Evolutionary conservation across 148 eudicot genomes (phyloP).

Genomic region (Amaranthus hypochondriacus): DNA sequence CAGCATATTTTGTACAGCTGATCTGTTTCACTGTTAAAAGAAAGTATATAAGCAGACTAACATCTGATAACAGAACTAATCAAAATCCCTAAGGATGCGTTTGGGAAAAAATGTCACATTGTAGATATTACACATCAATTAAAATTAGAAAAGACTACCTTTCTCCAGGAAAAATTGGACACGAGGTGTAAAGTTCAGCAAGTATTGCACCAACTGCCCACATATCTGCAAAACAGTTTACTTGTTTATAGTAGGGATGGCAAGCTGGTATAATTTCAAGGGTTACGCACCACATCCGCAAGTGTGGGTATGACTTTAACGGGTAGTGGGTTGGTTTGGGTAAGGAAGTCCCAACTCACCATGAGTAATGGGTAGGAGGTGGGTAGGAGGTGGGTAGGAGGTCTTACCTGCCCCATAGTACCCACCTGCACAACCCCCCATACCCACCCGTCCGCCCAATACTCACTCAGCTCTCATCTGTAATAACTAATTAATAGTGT

Average conservation of each 20-base stretch:
- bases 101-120: neutral
- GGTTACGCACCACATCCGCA: no score
- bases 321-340: no score
- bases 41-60: constrained; percentile 11
- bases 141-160: constrained; percentile 40
- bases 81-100: neutral
- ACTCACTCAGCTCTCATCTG: no score
- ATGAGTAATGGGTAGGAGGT: no score
- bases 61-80: neutral
- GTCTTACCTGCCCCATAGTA: no score
- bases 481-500: no score
- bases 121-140: neutral
- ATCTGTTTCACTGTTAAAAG: constrained; percentile 75
- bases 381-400: no score
- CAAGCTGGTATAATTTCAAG: no score
- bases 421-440: no score
- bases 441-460: no score
- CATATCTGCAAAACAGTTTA: constrained; percentile 58
- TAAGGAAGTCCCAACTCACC: no score
- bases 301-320: no score
- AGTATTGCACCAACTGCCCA: constrained; percentile 98
- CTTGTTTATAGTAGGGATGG: constrained; percentile 2
- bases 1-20: constrained; percentile 88
- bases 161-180: constrained; percentile 91
- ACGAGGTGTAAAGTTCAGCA: constrained; percentile 78